phyloP scores from a whole-genome alignment of 768 basidiomycete genomes.

The Mycena venus region DNA sequence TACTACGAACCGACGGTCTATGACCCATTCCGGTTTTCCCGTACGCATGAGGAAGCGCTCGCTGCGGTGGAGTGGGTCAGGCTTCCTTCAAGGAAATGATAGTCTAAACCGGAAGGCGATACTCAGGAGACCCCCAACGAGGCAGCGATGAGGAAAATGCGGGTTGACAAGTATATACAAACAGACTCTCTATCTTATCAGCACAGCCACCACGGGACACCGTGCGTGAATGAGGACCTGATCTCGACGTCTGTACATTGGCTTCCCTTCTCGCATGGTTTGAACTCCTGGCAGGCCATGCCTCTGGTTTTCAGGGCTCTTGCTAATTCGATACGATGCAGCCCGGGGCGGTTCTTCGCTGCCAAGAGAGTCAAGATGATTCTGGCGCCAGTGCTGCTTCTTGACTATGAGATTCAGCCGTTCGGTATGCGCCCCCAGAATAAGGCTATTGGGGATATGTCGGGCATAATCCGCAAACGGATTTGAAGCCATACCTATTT shows the following conservation, averaged over 20 bases:
- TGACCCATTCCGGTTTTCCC: conserved; percentile 29
- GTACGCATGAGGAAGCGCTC: conserved; percentile 11
- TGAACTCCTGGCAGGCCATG: conserved; percentile 23
- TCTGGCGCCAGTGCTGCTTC: conserved; percentile 3
- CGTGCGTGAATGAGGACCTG: conserved; percentile 21
- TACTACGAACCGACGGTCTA: conserved; percentile 11
- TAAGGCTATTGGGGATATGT: neutral
- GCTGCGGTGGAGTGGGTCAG: too few species aligned
- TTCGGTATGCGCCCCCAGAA: neutral
- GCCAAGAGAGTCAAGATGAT: conserved; percentile 20
- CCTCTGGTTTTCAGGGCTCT: neutral
- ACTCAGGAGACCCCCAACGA: too few species aligned
- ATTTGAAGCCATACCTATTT: neutral
- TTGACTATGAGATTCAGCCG: conserved; percentile 16
- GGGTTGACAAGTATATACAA: too few species aligned
- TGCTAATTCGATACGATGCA: neutral
- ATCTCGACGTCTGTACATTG: conserved; percentile 23
- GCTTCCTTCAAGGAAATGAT: too few species aligned
- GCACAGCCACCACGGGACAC: too few species aligned
- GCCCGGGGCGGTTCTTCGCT: conserved; percentile 21
- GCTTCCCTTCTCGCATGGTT: conserved; percentile 22
- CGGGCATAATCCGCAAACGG: neutral
- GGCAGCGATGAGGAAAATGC: too few species aligned
- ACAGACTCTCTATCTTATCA: too few species aligned
- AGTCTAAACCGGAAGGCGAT: too few species aligned